Conservation (phyloP, 2,329 filamentous ascomycete genomes). For the Arthrobotrys sphaeroides region DNA sequence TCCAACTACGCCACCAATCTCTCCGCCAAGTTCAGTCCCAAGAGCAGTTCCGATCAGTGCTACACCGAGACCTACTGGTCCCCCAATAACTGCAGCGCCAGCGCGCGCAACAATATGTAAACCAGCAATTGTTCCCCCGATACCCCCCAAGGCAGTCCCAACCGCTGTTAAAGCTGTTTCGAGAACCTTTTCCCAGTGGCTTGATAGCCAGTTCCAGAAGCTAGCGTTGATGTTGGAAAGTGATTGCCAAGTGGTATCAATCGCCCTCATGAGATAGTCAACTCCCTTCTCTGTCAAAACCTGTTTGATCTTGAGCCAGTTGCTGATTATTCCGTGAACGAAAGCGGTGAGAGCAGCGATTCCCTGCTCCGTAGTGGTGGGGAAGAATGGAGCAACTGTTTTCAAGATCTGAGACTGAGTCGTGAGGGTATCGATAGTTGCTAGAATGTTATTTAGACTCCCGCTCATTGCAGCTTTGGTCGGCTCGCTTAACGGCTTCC, state of each 20-base stretch:
- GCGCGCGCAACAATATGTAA: slow-evolving; percentile 11
- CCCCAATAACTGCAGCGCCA: slow-evolving; percentile 16
- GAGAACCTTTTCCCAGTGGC: slow-evolving; percentile 29
- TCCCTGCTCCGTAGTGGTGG: slow-evolving; percentile 16
- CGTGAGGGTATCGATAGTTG: slow-evolving; percentile 13
- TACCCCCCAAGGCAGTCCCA: slow-evolving; percentile 14
- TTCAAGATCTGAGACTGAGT: slow-evolving; percentile 29
- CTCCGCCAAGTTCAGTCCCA: slow-evolving; percentile 20
- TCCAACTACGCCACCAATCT: slow-evolving; percentile 23
- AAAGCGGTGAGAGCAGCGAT: slow-evolving; percentile 14
- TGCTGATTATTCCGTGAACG: slow-evolving; percentile 18
- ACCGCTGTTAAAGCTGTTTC: slow-evolving; percentile 18
- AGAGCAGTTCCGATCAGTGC: slow-evolving; percentile 16
- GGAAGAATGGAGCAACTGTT: slow-evolving; percentile 29
- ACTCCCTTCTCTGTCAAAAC: slow-evolving; percentile 15
- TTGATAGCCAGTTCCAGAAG: slow-evolving; percentile 34
- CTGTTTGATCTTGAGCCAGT: slow-evolving; percentile 21
- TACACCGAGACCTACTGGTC: slow-evolving; percentile 15
- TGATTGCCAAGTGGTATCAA: slow-evolving; percentile 29
- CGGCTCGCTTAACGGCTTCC: slow-evolving; percentile 15
- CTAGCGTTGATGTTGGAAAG: neutral
- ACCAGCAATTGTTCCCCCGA: slow-evolving; percentile 8
- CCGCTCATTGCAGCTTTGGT: slow-evolving; percentile 18
- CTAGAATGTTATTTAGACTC: slow-evolving; percentile 28
- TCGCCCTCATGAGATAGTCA: slow-evolving; percentile 9